phyloP scores from a whole-genome alignment of 139 green algal genomes.

The Prasinococcaceae sp. region DNA sequence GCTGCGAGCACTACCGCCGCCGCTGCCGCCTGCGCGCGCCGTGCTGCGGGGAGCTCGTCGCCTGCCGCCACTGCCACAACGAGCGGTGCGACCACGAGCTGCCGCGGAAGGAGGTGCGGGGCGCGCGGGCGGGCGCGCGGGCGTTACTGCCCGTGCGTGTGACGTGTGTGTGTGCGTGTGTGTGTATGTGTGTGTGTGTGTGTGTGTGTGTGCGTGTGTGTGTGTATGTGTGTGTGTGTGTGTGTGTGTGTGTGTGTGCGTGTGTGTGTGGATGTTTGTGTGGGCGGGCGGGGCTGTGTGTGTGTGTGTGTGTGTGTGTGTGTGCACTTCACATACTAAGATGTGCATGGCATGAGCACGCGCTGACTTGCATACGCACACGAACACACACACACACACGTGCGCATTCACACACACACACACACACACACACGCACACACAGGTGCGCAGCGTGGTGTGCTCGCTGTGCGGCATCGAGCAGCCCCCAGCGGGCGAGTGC shows the following conservation, averaged over 20 bases:
- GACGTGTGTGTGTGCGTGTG: neutral
- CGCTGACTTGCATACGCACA: neutral
- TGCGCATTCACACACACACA: neutral
- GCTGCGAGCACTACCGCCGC: constrained; percentile 64
- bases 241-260: neutral
- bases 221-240: neutral
- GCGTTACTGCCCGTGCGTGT: constrained; percentile 15
- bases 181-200: neutral
- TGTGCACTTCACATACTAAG: neutral
- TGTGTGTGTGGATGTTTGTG: neutral
- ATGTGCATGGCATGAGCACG: neutral
- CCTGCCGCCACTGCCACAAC: constrained; percentile 81
- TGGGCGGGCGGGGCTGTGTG: neutral
- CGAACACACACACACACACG: neutral
- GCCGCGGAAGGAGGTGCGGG: too few relatives aligned
- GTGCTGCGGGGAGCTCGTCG: constrained; percentile 60
- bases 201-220: neutral
- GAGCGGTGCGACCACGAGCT: too few relatives aligned
- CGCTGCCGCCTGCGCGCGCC: constrained; percentile 60
- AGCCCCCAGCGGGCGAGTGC: constrained; percentile 48
- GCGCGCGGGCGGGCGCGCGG: constrained; percentile 43
- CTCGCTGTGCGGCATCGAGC: constrained; percentile 48
- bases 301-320: neutral
- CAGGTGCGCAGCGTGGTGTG: constrained; percentile 39
- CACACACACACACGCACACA: neutral